Base-by-base conservation (phyloP, 2,329 filamentous ascomycete species). In the Pseudocercospora vitis region DNA sequence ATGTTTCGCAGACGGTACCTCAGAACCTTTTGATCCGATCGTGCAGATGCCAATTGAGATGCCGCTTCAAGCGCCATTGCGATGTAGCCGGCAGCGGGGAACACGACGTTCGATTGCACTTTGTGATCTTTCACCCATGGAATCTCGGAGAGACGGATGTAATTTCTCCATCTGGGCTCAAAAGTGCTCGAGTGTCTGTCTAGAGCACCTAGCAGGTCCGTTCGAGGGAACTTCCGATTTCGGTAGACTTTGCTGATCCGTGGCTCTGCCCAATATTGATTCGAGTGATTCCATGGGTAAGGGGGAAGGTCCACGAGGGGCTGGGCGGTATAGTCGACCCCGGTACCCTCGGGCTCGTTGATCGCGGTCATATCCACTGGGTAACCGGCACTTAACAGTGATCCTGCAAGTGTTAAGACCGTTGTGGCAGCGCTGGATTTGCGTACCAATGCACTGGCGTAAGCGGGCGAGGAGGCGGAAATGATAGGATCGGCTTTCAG, bases 381-480 rank as follows among this genome's bases (percentile, higher is more conserved):
- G 29, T 33, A 48, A 54, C 39, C 29, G 33, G 7, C n/a, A 37
- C 33, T 16, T 37, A 14, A 14, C 46, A 46, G 23, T 21, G n/a
- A 32, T 33, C 53, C 48, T n/a, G 45, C 21, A 33, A 35, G 14
- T 6, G 35, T 26, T 42, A n/a, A n/a, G 7, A 69, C 53, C 2
- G 56, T 52, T 14, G 58, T 33, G 1, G 65, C 46, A 44, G 64
- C 65, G 31, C 66, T 44, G 4, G 46, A 42, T 53, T 45, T 76
- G 67, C 5, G 53, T 62, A 0, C 68, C 65, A 0, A 76, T 74
- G 0, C 68, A 68, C 57, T 72, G 73, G 28, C 31, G 26, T 46
- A 46, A 3, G 37, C 18, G 4, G 24, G 14, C 3, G 37, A 42
- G 14, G 37, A 42, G 12, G 37, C 37, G 18, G 24, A 21, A 23